Conservation (phyloP, 73 alveolate species). For the Paraurostyla sp. region DNA sequence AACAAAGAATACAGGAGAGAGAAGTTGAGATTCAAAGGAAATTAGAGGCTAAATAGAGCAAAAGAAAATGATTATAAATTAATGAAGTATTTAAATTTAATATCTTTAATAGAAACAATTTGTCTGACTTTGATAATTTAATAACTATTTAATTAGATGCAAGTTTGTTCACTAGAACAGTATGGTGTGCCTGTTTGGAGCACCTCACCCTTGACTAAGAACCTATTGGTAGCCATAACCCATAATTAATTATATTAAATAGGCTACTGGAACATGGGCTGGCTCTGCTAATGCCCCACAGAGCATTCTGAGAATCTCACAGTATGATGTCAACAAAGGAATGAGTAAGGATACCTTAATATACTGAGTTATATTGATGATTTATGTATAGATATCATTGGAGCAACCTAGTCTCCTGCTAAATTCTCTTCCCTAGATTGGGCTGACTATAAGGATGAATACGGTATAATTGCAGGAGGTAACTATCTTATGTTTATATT, state of each 20-base stretch:
- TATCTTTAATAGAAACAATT: not conserved
- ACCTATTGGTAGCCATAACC: conserved; percentile 38
- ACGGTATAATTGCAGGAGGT: conserved; percentile 89
- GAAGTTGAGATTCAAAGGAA: conserved; percentile 30
- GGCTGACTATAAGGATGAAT: conserved; percentile 58
- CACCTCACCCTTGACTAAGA: conserved; percentile 37
- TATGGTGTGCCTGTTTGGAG: conserved; percentile 72
- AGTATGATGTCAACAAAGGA: conserved; percentile 39
- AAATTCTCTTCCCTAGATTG: conserved; percentile 65
- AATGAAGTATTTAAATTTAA: too few relatives aligned
- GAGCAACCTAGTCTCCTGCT: conserved; percentile 53
- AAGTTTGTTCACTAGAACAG: conserved; percentile 33
- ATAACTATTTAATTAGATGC: not conserved
- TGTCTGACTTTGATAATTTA: conserved; percentile 25
- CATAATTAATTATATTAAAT: not conserved
- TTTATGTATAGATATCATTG: conserved; percentile 24
- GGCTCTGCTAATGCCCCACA: conserved; percentile 19
- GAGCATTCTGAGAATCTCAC: conserved; percentile 29
- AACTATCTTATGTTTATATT: not conserved
- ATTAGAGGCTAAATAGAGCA: not conserved
- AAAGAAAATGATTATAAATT: not conserved
- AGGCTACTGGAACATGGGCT: conserved; percentile 72
- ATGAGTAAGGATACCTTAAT: not conserved
- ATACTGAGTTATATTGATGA: not conserved
- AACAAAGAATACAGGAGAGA: conserved; percentile 41